phyloP scores from a whole-genome alignment of 129 eudicot genomes.

The Lactuca sativa region DNA sequence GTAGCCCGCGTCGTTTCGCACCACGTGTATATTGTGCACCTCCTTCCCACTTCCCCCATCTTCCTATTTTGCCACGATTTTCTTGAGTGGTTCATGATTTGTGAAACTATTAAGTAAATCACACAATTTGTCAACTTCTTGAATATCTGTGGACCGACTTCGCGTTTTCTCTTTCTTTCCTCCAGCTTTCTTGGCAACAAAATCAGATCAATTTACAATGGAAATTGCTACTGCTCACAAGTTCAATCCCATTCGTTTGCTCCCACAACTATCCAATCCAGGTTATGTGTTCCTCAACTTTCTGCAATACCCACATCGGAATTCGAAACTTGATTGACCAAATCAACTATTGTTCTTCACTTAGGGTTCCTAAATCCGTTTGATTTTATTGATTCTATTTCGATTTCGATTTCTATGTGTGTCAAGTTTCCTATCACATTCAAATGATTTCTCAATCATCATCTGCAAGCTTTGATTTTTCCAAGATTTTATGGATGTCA shows the following conservation, averaged over 20 bases:
- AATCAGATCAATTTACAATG: conserved; percentile 9
- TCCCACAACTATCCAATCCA: conserved; percentile 9
- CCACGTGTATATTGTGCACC: conserved; percentile 35
- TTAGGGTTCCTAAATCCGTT: conserved; percentile 10
- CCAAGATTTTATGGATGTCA: conserved; percentile 26
- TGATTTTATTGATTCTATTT: not conserved
- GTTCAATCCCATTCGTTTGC: conserved; percentile 11
- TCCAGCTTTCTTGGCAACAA: conserved; percentile 6
- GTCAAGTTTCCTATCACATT: conserved; percentile 6
- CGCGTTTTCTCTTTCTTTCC: conserved; percentile 2
- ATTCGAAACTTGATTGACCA: conserved; percentile 8
- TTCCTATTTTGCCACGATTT: conserved; percentile 4
- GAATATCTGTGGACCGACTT: conserved; percentile 13
- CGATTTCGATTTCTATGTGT: conserved; percentile 16
- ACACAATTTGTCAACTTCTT: conserved; percentile 23
- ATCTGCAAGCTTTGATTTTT: conserved; percentile 24
- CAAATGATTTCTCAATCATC: conserved; percentile 30
- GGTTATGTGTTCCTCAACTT: conserved; percentile 20
- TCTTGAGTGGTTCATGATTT: not conserved
- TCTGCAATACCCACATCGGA: conserved; percentile 13
- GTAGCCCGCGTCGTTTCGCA: conserved; percentile 23
- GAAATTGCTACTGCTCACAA: conserved; percentile 9
- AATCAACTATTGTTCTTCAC: not conserved
- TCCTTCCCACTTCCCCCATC: not conserved
- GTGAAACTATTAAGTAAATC: not conserved